These are phyloP conservation scores for Cudoniella acicularis DNA, from an alignment of 495 filamentous ascomycete species.

Conservation along the genomic window DNA sequence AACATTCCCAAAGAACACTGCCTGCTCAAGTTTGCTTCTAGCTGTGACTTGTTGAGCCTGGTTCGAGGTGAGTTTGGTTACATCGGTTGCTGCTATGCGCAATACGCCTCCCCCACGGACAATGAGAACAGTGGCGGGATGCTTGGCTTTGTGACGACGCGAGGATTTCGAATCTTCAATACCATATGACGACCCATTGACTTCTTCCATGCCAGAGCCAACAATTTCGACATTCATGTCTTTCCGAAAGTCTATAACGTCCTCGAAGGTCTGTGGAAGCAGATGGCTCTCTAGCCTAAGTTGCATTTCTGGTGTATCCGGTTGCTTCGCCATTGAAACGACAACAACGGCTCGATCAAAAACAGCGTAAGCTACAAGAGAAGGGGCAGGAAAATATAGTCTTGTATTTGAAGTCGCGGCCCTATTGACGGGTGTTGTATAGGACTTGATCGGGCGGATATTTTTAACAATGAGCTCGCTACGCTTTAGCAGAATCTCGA, in stretches of 20 bases:
- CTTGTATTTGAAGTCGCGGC: conserved; percentile 52
- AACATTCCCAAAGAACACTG: conserved; percentile 83
- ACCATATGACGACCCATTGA: conserved; percentile 32
- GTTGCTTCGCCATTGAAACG: conserved; percentile 58
- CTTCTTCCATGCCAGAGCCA: conserved; percentile 58
- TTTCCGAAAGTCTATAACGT: conserved; percentile 75
- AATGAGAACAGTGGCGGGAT: conserved; percentile 67
- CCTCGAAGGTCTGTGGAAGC: conserved; percentile 62
- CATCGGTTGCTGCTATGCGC: conserved; percentile 58
- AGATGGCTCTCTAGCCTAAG: conserved; percentile 59
- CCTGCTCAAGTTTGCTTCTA: conserved; percentile 88
- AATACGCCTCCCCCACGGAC: conserved; percentile 78
- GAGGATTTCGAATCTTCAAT: conserved; percentile 39
- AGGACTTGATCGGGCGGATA: conserved; percentile 61
- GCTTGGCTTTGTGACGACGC: conserved; percentile 49
- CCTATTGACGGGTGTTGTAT: conserved; percentile 41
- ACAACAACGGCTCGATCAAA: conserved; percentile 74
- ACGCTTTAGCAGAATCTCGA: conserved; percentile 41
- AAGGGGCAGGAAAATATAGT: conserved; percentile 73
- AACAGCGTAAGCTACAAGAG: conserved; percentile 75
- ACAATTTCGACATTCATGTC: conserved; percentile 57
- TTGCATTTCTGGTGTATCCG: conserved; percentile 65
- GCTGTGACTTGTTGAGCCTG: conserved; percentile 59
- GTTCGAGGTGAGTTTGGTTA: conserved; percentile 45
- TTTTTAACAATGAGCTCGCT: conserved; percentile 40